A percentile compares a stretch with the other conserved stretches of the same genome.
These are phyloP conservation scores for Adansonia digitata DNA, from an alignment of 345 rosid species.

Conservation along the genomic window DNA sequence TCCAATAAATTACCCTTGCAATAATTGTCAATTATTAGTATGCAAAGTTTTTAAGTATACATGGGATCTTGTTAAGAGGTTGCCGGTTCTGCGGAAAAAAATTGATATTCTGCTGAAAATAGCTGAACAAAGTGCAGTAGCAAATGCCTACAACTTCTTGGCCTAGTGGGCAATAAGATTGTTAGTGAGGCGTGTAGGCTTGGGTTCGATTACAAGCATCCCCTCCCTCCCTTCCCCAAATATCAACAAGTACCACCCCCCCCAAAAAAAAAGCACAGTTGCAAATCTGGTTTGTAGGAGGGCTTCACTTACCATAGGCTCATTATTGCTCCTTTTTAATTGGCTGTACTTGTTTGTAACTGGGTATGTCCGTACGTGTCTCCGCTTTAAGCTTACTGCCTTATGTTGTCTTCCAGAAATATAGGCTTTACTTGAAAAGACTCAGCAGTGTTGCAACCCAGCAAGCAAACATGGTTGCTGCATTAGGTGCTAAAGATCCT, in stretches of 20 bases:
- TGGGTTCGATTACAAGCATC: too few relatives aligned
- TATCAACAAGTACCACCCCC: too few relatives aligned
- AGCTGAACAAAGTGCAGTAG: not conserved
- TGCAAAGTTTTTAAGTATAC: not conserved
- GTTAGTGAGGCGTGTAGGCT: too few relatives aligned
- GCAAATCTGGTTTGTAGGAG: not conserved
- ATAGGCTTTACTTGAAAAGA: constrained; percentile 75
- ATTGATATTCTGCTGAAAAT: not conserved
- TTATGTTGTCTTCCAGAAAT: constrained; percentile 51
- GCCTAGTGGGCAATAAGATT: too few relatives aligned
- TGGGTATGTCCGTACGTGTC: too few relatives aligned
- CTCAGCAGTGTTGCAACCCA: constrained; percentile 39
- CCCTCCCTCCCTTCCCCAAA: too few relatives aligned
- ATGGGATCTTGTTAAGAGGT: not conserved
- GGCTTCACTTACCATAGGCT: not conserved
- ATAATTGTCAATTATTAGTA: not conserved
- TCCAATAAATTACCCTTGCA: not conserved
- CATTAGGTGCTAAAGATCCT: constrained; percentile 53
- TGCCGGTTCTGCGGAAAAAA: not conserved
- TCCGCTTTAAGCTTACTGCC: not conserved
- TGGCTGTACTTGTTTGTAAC: not conserved
- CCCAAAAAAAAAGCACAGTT: too few relatives aligned
- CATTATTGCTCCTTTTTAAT: not conserved
- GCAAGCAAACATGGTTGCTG: constrained; percentile 51
- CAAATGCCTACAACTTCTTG: too few relatives aligned